Percentiles rank a stretch among this genome's conserved stretches.
These are phyloP conservation scores for Chenopodium quinoa DNA, from an alignment of 148 eudicot species.

Conservation along the genomic window DNA sequence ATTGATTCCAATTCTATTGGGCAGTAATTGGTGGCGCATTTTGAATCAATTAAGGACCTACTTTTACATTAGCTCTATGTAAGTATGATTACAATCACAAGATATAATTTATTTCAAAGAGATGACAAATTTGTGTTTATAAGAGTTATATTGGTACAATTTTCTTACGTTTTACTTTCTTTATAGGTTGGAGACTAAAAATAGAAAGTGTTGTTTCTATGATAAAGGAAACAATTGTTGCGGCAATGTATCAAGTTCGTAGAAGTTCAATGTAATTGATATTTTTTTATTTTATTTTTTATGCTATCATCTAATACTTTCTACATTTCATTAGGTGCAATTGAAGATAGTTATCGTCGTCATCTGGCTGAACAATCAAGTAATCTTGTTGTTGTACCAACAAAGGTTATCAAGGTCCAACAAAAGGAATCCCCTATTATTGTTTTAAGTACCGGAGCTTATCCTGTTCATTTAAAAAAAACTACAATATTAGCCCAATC, in stretches of 20 bases:
- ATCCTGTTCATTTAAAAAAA: constrained; percentile 26
- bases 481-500: constrained; percentile 14
- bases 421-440: constrained; percentile 12
- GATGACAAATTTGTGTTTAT: not conserved
- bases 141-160: not conserved
- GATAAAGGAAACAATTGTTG: constrained; percentile 22
- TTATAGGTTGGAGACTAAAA: constrained; percentile 22
- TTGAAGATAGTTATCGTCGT: constrained; percentile 22
- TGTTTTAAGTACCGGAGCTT: constrained; percentile 36
- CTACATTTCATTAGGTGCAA: constrained; percentile 11
- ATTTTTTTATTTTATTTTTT: too few species aligned
- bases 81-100: constrained; percentile 10
- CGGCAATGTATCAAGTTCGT: constrained; percentile 30
- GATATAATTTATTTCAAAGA: not conserved
- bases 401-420: not conserved
- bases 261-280: not conserved
- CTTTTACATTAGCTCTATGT: constrained; percentile 21
- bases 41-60: constrained; percentile 27
- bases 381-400: constrained; percentile 34
- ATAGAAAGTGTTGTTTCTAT: constrained; percentile 18
- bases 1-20: constrained; percentile 2
- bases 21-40: constrained; percentile 31
- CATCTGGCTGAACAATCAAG: constrained; percentile 27
- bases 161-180: constrained; percentile 14
- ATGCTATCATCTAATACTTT: not conserved